These are phyloP conservation scores for Dichomitus squalens DNA, from an alignment of 1,284 basidiomycete species.

Conservation along the genomic window DNA sequence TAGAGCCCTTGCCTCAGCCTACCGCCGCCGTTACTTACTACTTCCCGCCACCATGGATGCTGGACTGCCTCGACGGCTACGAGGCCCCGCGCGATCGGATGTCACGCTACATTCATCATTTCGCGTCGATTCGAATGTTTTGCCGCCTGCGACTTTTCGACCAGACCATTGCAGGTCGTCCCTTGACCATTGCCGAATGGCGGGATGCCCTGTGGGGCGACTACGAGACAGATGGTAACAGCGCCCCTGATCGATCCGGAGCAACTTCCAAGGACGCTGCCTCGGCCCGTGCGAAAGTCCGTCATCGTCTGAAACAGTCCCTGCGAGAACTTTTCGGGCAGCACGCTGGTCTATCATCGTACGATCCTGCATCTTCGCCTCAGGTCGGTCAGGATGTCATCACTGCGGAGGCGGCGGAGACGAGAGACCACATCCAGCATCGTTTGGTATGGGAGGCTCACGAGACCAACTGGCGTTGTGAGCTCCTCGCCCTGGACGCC, in stretches of 20 bases:
- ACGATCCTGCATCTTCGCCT: too few relatives aligned
- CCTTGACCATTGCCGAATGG: constrained; percentile 6
- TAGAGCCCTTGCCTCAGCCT: not conserved
- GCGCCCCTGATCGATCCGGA: not conserved
- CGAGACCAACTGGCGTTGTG: constrained; percentile 3
- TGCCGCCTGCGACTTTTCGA: constrained; percentile 8
- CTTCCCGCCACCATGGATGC: not conserved
- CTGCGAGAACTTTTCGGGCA: not conserved
- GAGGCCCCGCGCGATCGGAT: not conserved
- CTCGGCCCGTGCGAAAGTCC: not conserved
- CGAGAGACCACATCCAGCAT: not conserved
- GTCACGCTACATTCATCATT: not conserved
- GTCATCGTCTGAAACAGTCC: not conserved
- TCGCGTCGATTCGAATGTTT: constrained; percentile 1
- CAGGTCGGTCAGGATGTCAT: not conserved
- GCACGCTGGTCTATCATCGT: not conserved
- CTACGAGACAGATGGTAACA: not conserved
- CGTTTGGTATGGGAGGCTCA: constrained; percentile 3
- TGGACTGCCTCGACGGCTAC: too few relatives aligned
- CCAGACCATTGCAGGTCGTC: not conserved
- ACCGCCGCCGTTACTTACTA: too few relatives aligned
- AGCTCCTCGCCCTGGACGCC: constrained; percentile 3
- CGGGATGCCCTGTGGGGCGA: constrained; percentile 7
- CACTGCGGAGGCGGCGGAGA: not conserved
- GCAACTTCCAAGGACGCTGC: too few relatives aligned